Evolutionary conservation across 2,329 filamentous ascomycete species (phyloP), one percentile per base, ranked within the genome.

Genomic region (Pseudodiploospora longispora): DNA sequence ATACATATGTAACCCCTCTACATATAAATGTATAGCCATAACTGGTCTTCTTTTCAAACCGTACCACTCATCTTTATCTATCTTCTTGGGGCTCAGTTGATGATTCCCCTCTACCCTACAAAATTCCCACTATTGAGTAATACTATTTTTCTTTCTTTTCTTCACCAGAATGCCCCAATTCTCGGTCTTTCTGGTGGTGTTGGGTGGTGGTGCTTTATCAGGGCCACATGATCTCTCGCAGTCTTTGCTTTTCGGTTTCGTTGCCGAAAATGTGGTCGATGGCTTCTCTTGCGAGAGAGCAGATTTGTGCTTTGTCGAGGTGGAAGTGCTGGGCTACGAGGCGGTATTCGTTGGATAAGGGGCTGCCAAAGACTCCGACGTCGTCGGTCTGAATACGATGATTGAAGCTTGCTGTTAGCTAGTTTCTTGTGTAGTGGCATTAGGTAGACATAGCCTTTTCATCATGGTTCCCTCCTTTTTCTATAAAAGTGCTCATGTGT

Each of bases 311-410:
- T 3, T 58, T 59, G 9, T 55, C 58, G 6, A 93, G 69, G 0
- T 63, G 59, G 55, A 93, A 93, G 57, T 90, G 80, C 51, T 81
- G 63, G 1, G 83, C 80, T 4, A 85, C 83, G 3, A 93, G 74
- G 6, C 71, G 66, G 61, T 90, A 91, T 60, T 94, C 87, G 52
- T 88, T 82, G 1, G 85, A 89, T 4, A 90, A 63, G 0, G 78
- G 72, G 56, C 84, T 90, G 40, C 82, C 82, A 55, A 93, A 93
- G 27, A 93, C 79, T 2, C 86, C 87, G 7, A 91, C 83, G 55
- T 93, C 86, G 58, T 93, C 87, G 2, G 87, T 93, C 84, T 89
- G 48, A 4, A 36, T 6, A n/a, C 12, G 31, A 35, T 12, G 43
- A 12, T 34, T 28, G 19, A 19, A 32, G 19, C 31, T 6, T 30